These are phyloP conservation scores for Xylaria curta DNA, from an alignment of 495 filamentous ascomycete species.

Conservation along the genomic window DNA sequence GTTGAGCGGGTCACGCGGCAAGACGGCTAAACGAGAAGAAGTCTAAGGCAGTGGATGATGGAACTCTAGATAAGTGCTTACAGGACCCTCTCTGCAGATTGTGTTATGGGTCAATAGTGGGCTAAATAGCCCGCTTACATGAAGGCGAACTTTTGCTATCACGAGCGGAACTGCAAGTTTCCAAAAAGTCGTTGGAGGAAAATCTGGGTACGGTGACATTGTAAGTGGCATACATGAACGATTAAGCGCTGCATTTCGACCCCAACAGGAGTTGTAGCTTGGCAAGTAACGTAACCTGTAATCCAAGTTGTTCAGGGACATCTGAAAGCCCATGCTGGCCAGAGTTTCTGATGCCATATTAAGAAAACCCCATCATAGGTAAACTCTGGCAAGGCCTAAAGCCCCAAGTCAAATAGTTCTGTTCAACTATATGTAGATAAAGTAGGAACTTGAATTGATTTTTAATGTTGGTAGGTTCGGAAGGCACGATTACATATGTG, in stretches of 20 bases:
- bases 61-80: background rate
- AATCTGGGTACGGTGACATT: background rate
- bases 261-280: background rate
- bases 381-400: background rate
- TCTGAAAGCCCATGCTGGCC: background rate
- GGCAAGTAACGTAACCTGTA: slow-evolving; percentile 7
- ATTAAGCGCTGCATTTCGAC: background rate
- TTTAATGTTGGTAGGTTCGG: background rate
- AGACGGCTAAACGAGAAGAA: background rate
- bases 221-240: background rate
- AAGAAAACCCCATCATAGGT: background rate
- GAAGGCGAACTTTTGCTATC: background rate
- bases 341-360: background rate
- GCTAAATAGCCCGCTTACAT: background rate
- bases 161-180: background rate
- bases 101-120: background rate
- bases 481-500: background rate
- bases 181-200: background rate
- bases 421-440: too few species aligned
- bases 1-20: background rate
- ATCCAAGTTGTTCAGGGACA: background rate
- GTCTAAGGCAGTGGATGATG: background rate
- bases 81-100: background rate
- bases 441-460: too few species aligned
- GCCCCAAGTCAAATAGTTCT: background rate